Base-by-base conservation (phyloP, 2,329 filamentous ascomycete genomes). In the Pseudophaeomoniella oleicola region DNA sequence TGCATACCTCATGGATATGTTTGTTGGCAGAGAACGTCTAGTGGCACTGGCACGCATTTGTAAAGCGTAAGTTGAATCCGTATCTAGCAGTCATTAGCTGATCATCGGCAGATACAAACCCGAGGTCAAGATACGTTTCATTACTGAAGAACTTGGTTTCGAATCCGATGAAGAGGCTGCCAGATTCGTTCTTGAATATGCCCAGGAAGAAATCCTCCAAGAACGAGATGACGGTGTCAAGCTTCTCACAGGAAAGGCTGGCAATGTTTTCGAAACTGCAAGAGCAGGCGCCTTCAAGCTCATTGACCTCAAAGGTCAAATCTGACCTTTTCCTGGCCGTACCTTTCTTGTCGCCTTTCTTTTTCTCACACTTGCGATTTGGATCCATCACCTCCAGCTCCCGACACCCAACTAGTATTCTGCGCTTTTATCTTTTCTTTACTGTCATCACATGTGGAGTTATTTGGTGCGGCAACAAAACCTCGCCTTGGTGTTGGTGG, bases 1-100 rank as follows among this genome's bases (percentile, higher is more conserved):
- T 43, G 86, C 82, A 49, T 96, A 96, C 62, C 73, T 98, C 36
- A 93, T 98, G 83, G 90, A 98, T 66, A 94, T 94, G 84, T 96
- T 98, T 66, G 81, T 96, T 57, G 78, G 78, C 52, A 79, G 90
- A 54, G 88, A 98, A 66, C 83, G 90, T 51, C 74, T 98, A 46
- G 78, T 81, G 54, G 90, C 90, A 46, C 65, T 98, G 54, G 80
- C 85, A 57, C 84, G 80, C 57, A 90, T 98, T 49, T 94, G 86
- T 73, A 92, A 74, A 83, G 78, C 83, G 90, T 98, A 66, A 67
- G 88, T 75, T n/a, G 11, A 40, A 27, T 34, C n/a, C 32, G 9
- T 9, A 2, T 35, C 4, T 17, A 16, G 13, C 30, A 30, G 3
- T 13, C 27, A 14, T 22, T 29, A 32, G 50, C 49, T 71, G 80